Percentiles rank a stretch among this genome's conserved stretches.
Conservation (phyloP, 768 basidiomycete genomes). For the Boletus eberwhitei region DNA sequence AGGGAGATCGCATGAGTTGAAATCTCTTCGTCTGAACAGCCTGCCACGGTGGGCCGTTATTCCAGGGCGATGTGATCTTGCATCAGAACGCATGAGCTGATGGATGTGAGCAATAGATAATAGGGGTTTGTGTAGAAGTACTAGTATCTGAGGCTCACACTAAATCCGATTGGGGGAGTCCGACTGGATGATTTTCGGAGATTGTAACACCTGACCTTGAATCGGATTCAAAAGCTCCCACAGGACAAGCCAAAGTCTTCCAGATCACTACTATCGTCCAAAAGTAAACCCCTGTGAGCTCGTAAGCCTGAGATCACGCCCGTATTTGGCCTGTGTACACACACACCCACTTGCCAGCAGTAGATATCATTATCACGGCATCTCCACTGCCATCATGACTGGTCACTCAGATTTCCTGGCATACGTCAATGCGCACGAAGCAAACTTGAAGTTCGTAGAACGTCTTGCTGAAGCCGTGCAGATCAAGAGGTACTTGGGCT, state of each 20-base stretch:
- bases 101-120: no score
- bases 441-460: slow-evolving; percentile 58
- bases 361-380: neutral
- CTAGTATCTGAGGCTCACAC: no score
- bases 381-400: slow-evolving; percentile 28
- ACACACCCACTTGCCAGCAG: neutral
- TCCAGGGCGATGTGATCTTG: no score
- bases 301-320: neutral
- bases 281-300: neutral
- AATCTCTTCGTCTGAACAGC: no score
- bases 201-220: no score
- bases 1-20: no score
- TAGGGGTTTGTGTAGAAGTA: no score
- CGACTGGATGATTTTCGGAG: no score
- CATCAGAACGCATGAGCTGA: no score
- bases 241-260: neutral
- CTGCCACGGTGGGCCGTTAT: no score
- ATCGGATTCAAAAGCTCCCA: neutral
- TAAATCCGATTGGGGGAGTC: no score
- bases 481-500: slow-evolving; percentile 60
- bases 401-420: slow-evolving; percentile 32
- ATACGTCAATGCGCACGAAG: slow-evolving; percentile 68
- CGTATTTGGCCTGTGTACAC: neutral
- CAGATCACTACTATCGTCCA: neutral
- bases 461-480: slow-evolving; percentile 78